These are phyloP conservation scores for Blastomyces emzantsi DNA, from an alignment of 2,329 filamentous ascomycete species.

Conservation along the genomic window DNA sequence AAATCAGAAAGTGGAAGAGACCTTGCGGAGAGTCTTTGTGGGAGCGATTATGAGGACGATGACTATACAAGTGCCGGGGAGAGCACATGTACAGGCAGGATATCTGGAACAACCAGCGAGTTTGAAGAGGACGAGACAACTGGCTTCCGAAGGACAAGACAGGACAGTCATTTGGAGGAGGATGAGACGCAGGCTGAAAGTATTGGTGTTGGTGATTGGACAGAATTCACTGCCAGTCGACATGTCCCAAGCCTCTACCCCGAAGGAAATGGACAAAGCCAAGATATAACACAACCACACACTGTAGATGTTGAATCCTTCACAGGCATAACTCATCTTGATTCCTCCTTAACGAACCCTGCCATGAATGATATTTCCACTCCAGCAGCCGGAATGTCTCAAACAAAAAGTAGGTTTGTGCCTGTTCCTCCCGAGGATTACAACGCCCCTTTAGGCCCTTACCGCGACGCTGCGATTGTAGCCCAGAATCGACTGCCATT, in stretches of 20 bases:
- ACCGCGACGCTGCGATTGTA: conserved; percentile 66
- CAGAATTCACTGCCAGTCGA: conserved; percentile 69
- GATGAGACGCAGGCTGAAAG: conserved; percentile 45
- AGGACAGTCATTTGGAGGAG: conserved; percentile 26
- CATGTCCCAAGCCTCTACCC: conserved; percentile 50
- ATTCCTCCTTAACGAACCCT: conserved; percentile 22
- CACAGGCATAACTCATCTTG: conserved; percentile 18
- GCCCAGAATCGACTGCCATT: conserved; percentile 91
- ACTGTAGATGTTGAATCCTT: not conserved
- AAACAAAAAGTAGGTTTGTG: conserved; percentile 56
- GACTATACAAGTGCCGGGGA: conserved; percentile 81
- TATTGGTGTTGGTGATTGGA: conserved; percentile 64
- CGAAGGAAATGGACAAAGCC: conserved; percentile 17
- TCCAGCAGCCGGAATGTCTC: conserved; percentile 36
- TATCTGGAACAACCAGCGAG: conserved; percentile 55
- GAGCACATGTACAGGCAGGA: conserved; percentile 68
- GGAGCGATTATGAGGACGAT: conserved; percentile 56
- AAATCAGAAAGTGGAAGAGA: conserved; percentile 40
- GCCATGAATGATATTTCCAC: conserved; percentile 35
- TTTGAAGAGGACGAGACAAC: conserved; percentile 52
- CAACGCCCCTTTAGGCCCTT: conserved; percentile 67
- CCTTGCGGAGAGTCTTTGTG: conserved; percentile 56
- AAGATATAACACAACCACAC: conserved; percentile 2
- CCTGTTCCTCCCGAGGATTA: conserved; percentile 81
- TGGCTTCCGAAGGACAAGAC: conserved; percentile 31